Base-by-base conservation (phyloP, 2,329 filamentous ascomycete genomes). In the Pseudocercospora ulei region DNA sequence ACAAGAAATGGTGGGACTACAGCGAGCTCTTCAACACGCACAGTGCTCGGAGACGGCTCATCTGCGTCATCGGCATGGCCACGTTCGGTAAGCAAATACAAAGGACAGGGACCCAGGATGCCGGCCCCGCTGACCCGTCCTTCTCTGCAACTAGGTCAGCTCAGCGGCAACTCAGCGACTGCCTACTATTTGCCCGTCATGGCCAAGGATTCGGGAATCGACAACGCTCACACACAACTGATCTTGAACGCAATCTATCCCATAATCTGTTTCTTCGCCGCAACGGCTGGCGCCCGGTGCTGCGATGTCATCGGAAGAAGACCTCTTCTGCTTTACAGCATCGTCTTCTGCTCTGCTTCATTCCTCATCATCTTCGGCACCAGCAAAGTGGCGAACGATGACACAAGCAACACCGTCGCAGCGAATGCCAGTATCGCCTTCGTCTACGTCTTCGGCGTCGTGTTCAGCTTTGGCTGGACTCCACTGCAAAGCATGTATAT, bases 1-100 rank as follows among this genome's bases (percentile, higher is more conserved):
- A 39, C 29, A 39, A 34, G 37, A 39, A 39, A 16, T 39, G 35
- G 35, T 76, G 71, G 70, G 68, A 76, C 53, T 75, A 69, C 58
- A 58, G 66, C 6, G 70, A 72, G 44, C 60, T 72, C 19, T 55
- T 64, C 48, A 63, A 63, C 38, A 69, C 65, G 2, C 61, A 61
- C 11, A 70, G 67, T 17, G 74, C 74, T 48, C 64, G 71, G 18
- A 66, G 68, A 43, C 54, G 61, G 26, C 40, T 63, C 17, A 51
- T 53, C 27, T 55, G 61, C 49, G 59, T 62, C 3, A 58, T 63
- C 8, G 49, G 50, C 7, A 62, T 64, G 58, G 55, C 58, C 0
- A 62, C 60, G 45, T 64, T 63, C 26, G 60, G n/a, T n/a, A n/a
- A n/a, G n/a, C n/a, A n/a, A n/a, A n/a, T n/a, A n/a, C n/a, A n/a